Conservation (phyloP, 2,329 filamentous ascomycete genomes). For the Dactylellina drechsleri region DNA sequence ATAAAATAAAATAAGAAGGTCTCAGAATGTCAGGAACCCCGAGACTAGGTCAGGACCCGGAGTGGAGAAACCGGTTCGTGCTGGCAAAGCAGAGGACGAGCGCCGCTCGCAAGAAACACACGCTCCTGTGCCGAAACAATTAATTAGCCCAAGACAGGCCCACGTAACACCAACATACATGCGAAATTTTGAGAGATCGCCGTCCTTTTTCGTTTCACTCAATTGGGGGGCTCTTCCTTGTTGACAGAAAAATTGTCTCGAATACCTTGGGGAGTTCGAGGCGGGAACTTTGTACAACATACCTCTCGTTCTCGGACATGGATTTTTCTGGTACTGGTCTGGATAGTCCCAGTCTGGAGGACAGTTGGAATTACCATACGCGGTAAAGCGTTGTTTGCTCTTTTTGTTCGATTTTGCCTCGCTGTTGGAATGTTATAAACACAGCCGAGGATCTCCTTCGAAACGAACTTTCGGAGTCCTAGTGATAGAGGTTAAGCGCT, state of each 20-base stretch:
- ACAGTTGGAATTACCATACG: conserved; percentile 7
- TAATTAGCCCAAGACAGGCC: not conserved
- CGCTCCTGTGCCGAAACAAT: conserved; percentile 8
- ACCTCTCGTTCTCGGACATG: conserved; percentile 1
- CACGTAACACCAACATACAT: conserved; percentile 6
- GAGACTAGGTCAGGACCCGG: not conserved
- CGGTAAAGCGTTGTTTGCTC: conserved; percentile 29
- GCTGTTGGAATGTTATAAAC: not conserved
- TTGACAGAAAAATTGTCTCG: conserved; percentile 4
- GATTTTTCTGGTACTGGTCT: not conserved
- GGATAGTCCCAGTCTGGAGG: conserved; percentile 6
- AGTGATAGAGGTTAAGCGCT: not conserved
- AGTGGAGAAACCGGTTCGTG: conserved; percentile 12
- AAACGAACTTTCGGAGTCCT: not conserved
- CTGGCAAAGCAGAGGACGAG: conserved; percentile 19
- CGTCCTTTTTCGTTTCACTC: conserved; percentile 2
- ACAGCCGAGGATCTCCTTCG: conserved; percentile 1
- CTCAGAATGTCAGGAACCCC: not conserved
- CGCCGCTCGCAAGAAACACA: conserved; percentile 17
- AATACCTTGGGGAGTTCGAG: conserved; percentile 1
- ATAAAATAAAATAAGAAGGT: not conserved
- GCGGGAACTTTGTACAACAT: conserved; percentile 26
- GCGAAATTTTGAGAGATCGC: conserved; percentile 3
- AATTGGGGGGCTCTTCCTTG: not conserved
- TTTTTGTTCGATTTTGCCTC: not conserved